A percentile compares a stretch with the other conserved stretches of the same genome.
phyloP scores from a whole-genome alignment of 345 rosid genomes.

The Salix viminalis region DNA sequence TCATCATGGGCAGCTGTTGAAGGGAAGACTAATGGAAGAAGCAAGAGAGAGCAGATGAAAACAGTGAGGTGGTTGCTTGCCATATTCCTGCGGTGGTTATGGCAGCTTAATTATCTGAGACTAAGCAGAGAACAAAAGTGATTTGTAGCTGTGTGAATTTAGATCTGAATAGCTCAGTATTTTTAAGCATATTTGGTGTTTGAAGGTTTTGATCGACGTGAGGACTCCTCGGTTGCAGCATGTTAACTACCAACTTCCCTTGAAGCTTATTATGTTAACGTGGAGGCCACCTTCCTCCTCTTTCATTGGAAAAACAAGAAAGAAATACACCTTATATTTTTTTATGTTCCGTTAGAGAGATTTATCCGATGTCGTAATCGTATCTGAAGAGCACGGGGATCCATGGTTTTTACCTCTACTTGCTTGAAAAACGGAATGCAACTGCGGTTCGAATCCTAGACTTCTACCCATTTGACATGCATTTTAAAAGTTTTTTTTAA shows the following conservation, averaged over 20 bases:
- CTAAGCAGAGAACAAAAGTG: not conserved
- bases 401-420: not conserved
- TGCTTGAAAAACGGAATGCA: not conserved
- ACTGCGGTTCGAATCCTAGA: too few species aligned
- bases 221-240: slow-evolving; percentile 21
- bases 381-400: not conserved
- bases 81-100: slow-evolving; percentile 27
- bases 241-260: not conserved
- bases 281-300: slow-evolving; percentile 27
- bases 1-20: slow-evolving; percentile 19
- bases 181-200: slow-evolving; percentile 8
- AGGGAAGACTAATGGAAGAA: slow-evolving; percentile 26
- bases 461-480: too few species aligned
- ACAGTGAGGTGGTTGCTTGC: slow-evolving; percentile 25
- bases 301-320: not conserved
- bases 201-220: slow-evolving; percentile 30
- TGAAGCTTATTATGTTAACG: slow-evolving; percentile 12
- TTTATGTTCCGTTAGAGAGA: not conserved
- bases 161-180: not conserved
- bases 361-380: not conserved
- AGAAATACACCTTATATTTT: not conserved
- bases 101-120: not conserved
- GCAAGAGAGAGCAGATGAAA: slow-evolving; percentile 26
- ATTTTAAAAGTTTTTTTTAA: too few species aligned
- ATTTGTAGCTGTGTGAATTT: not conserved